Conservation (phyloP, 352 stramenopile species). For the Peronosclerospora sorghi region DNA sequence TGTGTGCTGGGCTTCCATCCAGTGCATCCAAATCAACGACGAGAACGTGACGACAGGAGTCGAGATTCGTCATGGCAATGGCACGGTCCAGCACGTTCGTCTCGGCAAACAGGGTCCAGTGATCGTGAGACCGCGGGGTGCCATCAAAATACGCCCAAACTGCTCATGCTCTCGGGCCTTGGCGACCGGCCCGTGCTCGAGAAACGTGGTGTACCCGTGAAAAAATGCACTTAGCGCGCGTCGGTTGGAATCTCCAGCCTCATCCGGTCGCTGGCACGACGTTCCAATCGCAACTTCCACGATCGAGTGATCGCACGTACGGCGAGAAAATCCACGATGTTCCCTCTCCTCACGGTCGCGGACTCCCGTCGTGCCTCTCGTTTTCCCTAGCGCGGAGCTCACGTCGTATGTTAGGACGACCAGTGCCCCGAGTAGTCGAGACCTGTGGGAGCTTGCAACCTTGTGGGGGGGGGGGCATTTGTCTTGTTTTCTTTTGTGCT, state of each 20-base stretch:
- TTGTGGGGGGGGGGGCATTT: background rate
- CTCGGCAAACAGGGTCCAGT: constrained; percentile 28
- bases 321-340: too few relatives aligned
- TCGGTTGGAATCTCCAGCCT: constrained; percentile 86
- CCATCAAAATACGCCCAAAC: constrained; percentile 85
- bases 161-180: too few relatives aligned
- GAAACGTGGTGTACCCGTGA: too few relatives aligned
- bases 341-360: too few relatives aligned
- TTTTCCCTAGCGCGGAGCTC: constrained; percentile 23
- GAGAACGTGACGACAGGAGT: constrained; percentile 27
- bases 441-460: background rate
- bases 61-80: constrained; percentile 30
- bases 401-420: constrained; percentile 36
- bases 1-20: background rate
- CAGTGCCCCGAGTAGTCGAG: constrained; percentile 12
- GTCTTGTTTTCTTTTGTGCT: background rate
- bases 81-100: too few relatives aligned
- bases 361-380: constrained; percentile 2
- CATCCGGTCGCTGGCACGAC: constrained; percentile 71
- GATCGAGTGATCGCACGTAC: constrained; percentile 35
- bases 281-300: constrained; percentile 31
- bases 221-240: constrained; percentile 47
- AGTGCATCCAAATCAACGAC: constrained; percentile 48
- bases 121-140: constrained; percentile 72
- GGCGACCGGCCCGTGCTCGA: too few relatives aligned